phyloP scores from a whole-genome alignment of 1,284 basidiomycete genomes.

The Puccinia novopanici region DNA sequence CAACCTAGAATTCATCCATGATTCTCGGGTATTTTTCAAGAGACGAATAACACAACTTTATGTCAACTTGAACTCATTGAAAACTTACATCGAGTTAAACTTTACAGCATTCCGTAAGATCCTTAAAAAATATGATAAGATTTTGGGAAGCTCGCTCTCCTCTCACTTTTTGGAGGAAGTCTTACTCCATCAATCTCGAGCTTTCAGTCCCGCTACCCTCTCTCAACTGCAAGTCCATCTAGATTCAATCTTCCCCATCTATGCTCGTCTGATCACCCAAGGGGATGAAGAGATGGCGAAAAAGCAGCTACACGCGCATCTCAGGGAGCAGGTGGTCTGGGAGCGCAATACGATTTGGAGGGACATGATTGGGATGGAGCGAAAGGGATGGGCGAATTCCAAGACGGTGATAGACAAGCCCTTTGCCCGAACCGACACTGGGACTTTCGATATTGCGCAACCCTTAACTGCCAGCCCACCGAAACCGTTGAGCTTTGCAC shows the following conservation, averaged over 20 bases:
- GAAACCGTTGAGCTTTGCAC: constrained; percentile 52
- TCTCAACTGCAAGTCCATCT: constrained; percentile 70
- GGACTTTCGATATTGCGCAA: constrained; percentile 62
- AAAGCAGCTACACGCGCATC: constrained; percentile 80
- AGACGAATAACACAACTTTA: constrained; percentile 85
- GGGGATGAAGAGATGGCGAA: constrained; percentile 73
- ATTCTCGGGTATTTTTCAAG: constrained; percentile 86
- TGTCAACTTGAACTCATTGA: constrained; percentile 75
- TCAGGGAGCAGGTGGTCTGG: constrained; percentile 87
- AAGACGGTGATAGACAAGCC: constrained; percentile 54
- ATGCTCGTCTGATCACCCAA: constrained; percentile 80
- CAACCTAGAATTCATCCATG: constrained; percentile 79
- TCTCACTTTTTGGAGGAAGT: constrained; percentile 68
- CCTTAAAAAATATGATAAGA: constrained; percentile 98
- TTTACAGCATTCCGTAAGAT: constrained; percentile 94
- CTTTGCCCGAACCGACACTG: constrained; percentile 51
- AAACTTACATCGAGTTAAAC: constrained; percentile 92
- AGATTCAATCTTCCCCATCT: constrained; percentile 70
- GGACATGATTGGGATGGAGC: constrained; percentile 90
- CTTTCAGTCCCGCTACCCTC: constrained; percentile 62
- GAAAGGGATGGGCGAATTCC: constrained; percentile 61
- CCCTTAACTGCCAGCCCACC: constrained; percentile 57
- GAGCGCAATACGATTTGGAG: constrained; percentile 95
- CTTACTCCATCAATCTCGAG: constrained; percentile 56
- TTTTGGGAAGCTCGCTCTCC: constrained; percentile 73